A percentile compares a stretch with the other conserved stretches of the same genome.
Conservation (phyloP, 2,329 filamentous ascomycete genomes). For the Neopestalotiopsis sp. region DNA sequence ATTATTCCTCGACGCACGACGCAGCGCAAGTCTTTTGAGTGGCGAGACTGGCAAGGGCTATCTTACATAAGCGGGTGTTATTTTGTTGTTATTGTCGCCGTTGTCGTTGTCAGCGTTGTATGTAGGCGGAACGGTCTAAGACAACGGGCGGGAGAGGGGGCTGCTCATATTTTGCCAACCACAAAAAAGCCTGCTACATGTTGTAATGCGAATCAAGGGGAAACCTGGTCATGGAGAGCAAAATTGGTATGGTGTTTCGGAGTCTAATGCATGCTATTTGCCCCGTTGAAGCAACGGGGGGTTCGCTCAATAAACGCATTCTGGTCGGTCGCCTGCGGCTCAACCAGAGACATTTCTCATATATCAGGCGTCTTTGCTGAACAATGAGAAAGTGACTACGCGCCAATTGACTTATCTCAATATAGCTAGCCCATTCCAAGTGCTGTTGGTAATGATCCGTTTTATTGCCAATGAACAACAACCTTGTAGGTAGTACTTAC, state of each 20-base stretch:
- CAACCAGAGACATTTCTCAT: constrained; percentile 25
- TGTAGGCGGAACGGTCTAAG: constrained; percentile 22
- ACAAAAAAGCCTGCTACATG: constrained; percentile 26
- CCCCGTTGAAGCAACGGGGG: constrained; percentile 12
- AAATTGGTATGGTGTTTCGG: constrained; percentile 28
- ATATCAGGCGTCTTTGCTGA: constrained; percentile 22
- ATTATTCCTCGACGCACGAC: constrained; percentile 80
- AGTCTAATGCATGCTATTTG: constrained; percentile 21
- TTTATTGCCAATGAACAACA: not conserved
- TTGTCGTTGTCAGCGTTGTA: constrained; percentile 17
- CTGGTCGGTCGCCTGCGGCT: constrained; percentile 25
- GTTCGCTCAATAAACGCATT: constrained; percentile 23
- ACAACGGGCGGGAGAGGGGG: constrained; percentile 23
- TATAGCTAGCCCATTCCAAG: constrained; percentile 34
- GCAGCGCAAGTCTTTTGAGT: constrained; percentile 73
- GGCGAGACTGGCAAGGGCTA: constrained; percentile 68
- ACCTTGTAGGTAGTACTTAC: too few relatives aligned
- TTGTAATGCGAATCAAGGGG: constrained; percentile 18
- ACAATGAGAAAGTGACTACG: constrained; percentile 24
- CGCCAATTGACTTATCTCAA: constrained; percentile 18
- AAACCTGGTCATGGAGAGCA: constrained; percentile 14
- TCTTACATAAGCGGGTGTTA: constrained; percentile 54
- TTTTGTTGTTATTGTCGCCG: not conserved
- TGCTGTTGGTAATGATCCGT: constrained; percentile 41
- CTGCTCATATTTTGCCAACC: constrained; percentile 30